Conservation (phyloP, 2,329 filamentous ascomycete species). For the Calonectria henricotiae region DNA sequence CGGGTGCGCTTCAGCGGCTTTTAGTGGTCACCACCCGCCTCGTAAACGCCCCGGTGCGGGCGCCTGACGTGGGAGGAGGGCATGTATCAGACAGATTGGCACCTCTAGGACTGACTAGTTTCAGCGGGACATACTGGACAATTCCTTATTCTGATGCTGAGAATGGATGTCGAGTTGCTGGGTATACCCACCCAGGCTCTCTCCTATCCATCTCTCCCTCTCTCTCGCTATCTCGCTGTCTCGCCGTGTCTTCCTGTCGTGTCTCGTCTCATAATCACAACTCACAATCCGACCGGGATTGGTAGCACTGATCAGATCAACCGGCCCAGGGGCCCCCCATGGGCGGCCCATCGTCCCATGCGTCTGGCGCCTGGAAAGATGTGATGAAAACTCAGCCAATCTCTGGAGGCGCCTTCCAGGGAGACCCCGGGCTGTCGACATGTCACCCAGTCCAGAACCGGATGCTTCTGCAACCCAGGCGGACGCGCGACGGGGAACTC, state of each 20-base stretch:
- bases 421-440: constrained; percentile 18
- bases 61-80: constrained; percentile 31
- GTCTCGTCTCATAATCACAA: constrained; percentile 6
- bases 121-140: constrained; percentile 15
- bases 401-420: constrained; percentile 23
- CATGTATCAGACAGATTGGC: constrained; percentile 1
- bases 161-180: constrained; percentile 3
- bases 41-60: constrained; percentile 12
- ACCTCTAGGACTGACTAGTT: constrained; percentile 10
- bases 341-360: constrained; percentile 29
- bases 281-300: background rate
- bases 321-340: constrained; percentile 24
- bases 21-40: constrained; percentile 24
- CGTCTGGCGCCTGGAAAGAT: constrained; percentile 23
- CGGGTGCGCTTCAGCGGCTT: constrained; percentile 24
- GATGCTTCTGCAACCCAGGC: constrained; percentile 23
- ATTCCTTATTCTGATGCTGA: constrained; percentile 13
- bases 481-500: constrained; percentile 13
- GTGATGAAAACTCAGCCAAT: constrained; percentile 32
- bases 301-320: constrained; percentile 26
- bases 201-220: background rate
- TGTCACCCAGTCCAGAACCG: constrained; percentile 24
- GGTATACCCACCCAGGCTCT: background rate
- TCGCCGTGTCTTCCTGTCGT: background rate
- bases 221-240: too few relatives aligned